Base-by-base conservation (phyloP, 805 yeast species). In the Lachancea sp. region DNA sequence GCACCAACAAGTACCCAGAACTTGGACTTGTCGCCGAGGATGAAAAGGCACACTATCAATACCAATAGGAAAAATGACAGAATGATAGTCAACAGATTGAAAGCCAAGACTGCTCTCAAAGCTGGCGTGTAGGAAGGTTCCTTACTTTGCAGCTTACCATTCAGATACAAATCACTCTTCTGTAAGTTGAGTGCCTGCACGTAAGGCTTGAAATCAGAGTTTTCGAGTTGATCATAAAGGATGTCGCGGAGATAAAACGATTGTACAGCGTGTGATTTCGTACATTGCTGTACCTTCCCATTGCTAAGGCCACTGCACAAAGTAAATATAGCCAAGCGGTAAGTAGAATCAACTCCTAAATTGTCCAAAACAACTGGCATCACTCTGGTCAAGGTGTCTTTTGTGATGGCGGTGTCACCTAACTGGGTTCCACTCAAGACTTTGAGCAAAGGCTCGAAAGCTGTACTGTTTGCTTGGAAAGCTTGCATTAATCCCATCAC, bases 41-140 rank as follows among this genome's bases (percentile, higher is more conserved):
- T 18, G 16, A 53, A 43, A 17, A 51, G 34, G 34, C 43, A 43
- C 34, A 45, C 26, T 12, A 52, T 38, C 16, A 42, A 35, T 7
- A 53, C 30, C 38, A 62, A 45, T 15, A 53, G 44, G 49, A 56
- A 43, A 42, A 60, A 55, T 2, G 61, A 38, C 19, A 50, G 38
- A 13, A 63, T 48, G 37, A 63, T 55, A 11, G 59, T 48, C 19
- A 63, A 19, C 20, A 62, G 38, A 27, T 55, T 52, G 49, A 58
- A 51, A 3, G 67, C 64, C 44, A 64, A 49, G 19, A 57, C 52
- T 4, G 66, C 64, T 26, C 47, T 54, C 16, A 63, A 53, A 9
- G 63, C 62, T 19, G 68, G 67, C 19, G 58, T 63, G 41, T 63
- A 64, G 44, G 56, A 54, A 32, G 56, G 55, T 50, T 63, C 53